These are phyloP conservation scores for Oryza glumipatula DNA, from an alignment of 176 grass and related monocot genomes.

Conservation along the genomic window DNA sequence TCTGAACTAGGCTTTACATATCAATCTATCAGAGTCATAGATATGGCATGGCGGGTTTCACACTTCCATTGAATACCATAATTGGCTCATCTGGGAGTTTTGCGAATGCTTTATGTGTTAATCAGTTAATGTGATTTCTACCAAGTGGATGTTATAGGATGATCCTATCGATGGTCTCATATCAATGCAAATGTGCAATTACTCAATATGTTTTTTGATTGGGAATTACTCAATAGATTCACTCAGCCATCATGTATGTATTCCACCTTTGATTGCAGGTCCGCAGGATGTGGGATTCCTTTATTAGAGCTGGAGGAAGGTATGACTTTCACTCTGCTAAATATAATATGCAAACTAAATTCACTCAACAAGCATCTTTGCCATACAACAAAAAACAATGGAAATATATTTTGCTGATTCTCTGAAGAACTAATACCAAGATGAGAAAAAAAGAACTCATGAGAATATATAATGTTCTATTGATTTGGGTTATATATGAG, in stretches of 20 bases:
- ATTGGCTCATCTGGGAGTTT: neutral
- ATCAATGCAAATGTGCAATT: neutral
- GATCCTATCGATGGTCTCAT: neutral
- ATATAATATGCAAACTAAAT: conserved; percentile 6
- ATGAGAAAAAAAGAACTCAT: neutral
- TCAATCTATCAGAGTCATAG: neutral
- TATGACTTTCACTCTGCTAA: conserved; percentile 33
- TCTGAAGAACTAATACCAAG: conserved; percentile 27
- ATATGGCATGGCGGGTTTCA: conserved; percentile 16
- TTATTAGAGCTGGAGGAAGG: conserved; percentile 86
- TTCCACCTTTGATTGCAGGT: conserved; percentile 68
- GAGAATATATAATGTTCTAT: neutral
- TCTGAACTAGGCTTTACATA: conserved; percentile 5
- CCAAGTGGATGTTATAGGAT: neutral
- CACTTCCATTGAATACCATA: conserved; percentile 18
- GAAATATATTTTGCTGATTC: conserved; percentile 8
- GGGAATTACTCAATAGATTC: neutral
- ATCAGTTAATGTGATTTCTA: neutral
- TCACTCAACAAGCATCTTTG: conserved; percentile 12
- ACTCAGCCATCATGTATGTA: conserved; percentile 12
- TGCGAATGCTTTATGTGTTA: neutral
- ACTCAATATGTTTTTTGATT: neutral
- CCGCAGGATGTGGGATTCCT: conserved; percentile 95
- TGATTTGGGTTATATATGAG: neutral
- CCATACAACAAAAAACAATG: neutral